Percentiles rank a stretch among this genome's conserved stretches.
phyloP scores from a whole-genome alignment of 225 moss, liverwort and hornwort species.

The Pseudoscleropodium purum region DNA sequence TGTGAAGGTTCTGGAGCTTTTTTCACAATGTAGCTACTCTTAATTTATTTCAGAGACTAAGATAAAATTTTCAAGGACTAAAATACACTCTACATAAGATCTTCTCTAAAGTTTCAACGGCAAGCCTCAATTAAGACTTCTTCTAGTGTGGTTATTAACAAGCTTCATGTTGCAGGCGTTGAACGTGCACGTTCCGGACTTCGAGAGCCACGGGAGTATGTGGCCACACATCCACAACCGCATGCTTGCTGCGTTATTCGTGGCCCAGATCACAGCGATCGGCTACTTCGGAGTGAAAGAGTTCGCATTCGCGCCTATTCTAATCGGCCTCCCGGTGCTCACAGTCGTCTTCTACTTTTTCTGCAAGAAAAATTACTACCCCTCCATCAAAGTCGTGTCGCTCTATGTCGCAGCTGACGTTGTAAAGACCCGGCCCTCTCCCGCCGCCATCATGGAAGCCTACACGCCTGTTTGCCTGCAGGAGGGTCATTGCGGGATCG shows the following conservation, averaged over 20 bases:
- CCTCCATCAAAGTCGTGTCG: constrained; percentile 37
- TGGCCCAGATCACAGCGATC: constrained; percentile 46
- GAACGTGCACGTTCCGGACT: constrained; percentile 49
- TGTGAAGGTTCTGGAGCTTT: background rate
- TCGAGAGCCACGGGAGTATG: constrained; percentile 54
- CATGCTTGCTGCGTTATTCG: constrained; percentile 38
- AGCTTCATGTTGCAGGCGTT: constrained; percentile 27
- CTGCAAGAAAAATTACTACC: constrained; percentile 52
- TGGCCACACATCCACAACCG: constrained; percentile 65
- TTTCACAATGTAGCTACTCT: background rate
- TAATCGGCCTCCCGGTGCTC: constrained; percentile 32
- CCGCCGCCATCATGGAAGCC: background rate
- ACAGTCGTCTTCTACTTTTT: constrained; percentile 37
- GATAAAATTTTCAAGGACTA: background rate
- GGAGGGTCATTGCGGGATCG: constrained; percentile 17
- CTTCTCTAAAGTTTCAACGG: background rate
- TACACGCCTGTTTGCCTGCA: constrained; percentile 11
- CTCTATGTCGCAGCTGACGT: constrained; percentile 36
- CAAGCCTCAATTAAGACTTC: background rate
- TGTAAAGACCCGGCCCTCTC: constrained; percentile 20
- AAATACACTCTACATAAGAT: background rate
- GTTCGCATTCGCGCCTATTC: constrained; percentile 9
- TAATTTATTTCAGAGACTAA: background rate
- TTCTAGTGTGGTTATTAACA: background rate
- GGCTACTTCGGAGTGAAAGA: constrained; percentile 51